A percentile compares a stretch with the other conserved stretches of the same genome.
Conservation (phyloP, 176 grass and related monocot species). For the Lolium multiflorum region DNA sequence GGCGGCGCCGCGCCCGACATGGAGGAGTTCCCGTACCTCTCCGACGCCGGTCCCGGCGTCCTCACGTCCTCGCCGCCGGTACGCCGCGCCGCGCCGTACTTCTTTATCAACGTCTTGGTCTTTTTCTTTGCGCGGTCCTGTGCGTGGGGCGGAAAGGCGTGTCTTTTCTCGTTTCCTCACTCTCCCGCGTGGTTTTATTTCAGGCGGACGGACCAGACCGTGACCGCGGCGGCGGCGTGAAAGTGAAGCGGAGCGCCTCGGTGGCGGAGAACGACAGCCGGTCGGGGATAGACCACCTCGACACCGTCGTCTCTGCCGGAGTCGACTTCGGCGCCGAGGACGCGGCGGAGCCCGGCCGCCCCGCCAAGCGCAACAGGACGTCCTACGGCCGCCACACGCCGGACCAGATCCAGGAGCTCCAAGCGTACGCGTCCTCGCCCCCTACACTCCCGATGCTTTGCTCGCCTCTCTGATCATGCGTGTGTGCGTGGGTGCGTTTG, state of each 20-base stretch:
- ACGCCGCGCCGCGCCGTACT: background rate
- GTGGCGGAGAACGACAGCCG: conserved; percentile 61
- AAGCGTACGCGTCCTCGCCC: conserved; percentile 57
- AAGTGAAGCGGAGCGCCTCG: background rate
- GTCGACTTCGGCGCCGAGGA: conserved; percentile 21
- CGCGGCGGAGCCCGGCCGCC: conserved; percentile 51
- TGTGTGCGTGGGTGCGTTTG: background rate
- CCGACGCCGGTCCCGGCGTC: conserved; percentile 9
- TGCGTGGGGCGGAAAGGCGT: background rate
- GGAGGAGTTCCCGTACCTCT: conserved; percentile 31
- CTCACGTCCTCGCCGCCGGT: conserved; percentile 59
- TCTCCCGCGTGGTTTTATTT: background rate
- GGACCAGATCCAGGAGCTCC: conserved; percentile 81
- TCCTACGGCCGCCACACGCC: conserved; percentile 82
- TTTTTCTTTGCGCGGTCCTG: background rate
- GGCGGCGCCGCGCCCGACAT: conserved; percentile 10
- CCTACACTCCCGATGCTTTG: background rate
- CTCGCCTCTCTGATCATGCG: background rate
- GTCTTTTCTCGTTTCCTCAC: background rate
- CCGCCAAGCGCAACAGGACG: conserved; percentile 69
- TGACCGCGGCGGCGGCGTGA: background rate
- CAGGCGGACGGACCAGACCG: conserved; percentile 36
- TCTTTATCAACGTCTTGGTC: background rate
- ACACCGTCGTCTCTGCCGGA: conserved; percentile 8
- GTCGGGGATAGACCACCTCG: conserved; percentile 57